Conservation (phyloP, 1,284 basidiomycete genomes). For the Kalmanozyma brasiliensis region DNA sequence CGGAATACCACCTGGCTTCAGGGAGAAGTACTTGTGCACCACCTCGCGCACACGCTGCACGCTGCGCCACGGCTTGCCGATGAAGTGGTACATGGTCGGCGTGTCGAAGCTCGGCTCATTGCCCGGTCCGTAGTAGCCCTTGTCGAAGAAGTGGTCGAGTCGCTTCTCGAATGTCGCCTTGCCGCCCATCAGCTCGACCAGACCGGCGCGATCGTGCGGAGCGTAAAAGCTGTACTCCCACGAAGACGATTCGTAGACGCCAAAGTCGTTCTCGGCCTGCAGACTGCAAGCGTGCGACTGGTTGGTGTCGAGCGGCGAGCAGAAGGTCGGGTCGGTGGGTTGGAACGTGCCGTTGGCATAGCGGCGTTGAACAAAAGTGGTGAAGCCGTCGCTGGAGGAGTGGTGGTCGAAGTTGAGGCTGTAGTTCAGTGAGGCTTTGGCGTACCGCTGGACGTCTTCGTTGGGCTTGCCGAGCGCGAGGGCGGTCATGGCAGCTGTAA, state of each 20-base stretch:
- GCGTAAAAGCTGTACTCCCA: constrained; percentile 61
- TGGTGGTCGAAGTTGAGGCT: constrained; percentile 52
- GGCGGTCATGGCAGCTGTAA: constrained; percentile 65
- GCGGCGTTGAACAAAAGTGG: constrained; percentile 52
- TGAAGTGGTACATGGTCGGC: constrained; percentile 52
- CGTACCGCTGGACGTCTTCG: constrained; percentile 24
- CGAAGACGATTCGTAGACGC: constrained; percentile 52
- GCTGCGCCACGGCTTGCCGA: constrained; percentile 42
- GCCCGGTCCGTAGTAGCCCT: constrained; percentile 51
- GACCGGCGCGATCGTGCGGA: constrained; percentile 55
- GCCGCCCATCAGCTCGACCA: constrained; percentile 54
- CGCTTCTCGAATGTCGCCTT: constrained; percentile 48
- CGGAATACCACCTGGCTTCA: constrained; percentile 39
- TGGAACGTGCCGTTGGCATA: constrained; percentile 52
- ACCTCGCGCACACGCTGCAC: constrained; percentile 42
- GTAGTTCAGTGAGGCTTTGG: constrained; percentile 50
- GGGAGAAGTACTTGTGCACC: constrained; percentile 52
- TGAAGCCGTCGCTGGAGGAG: constrained; percentile 44
- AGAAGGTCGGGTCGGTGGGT: constrained; percentile 48
- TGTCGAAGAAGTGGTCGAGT: constrained; percentile 57
- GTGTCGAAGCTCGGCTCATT: constrained; percentile 61
- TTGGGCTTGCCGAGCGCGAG: constrained; percentile 33
- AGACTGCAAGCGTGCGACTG: constrained; percentile 46
- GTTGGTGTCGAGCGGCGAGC: constrained; percentile 51
- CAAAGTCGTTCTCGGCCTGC: constrained; percentile 54